A percentile compares a stretch with the other conserved stretches of the same genome.
These are phyloP conservation scores for Paecilomyces fulvus DNA, from an alignment of 2,329 filamentous ascomycete species.

Conservation along the genomic window DNA sequence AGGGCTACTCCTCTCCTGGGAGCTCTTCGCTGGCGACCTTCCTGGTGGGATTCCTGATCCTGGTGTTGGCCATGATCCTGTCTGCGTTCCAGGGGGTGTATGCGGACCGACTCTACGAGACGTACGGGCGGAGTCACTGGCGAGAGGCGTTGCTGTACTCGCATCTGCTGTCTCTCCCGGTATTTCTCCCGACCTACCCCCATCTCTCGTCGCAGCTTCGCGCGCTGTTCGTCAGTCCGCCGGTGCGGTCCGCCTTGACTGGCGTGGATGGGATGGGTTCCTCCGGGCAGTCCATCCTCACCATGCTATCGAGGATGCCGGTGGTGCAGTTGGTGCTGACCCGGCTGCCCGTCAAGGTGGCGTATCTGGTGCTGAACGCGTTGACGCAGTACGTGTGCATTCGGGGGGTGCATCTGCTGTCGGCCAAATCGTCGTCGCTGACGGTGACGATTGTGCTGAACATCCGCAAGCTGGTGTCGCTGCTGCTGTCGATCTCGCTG, in stretches of 20 bases:
- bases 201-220: conserved; percentile 29
- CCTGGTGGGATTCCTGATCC: conserved; percentile 63
- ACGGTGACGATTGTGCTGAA: conserved; percentile 97
- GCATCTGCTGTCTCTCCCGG: conserved; percentile 42
- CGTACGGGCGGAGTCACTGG: conserved; percentile 76
- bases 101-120: conserved; percentile 79
- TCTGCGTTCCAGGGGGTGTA: conserved; percentile 94
- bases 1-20: conserved; percentile 49
- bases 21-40: conserved; percentile 35
- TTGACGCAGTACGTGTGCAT: conserved; percentile 93
- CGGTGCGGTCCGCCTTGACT: conserved; percentile 20
- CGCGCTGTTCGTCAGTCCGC: conserved; percentile 24
- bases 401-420: conserved; percentile 88
- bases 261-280: neutral
- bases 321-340: conserved; percentile 17
- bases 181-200: conserved; percentile 32
- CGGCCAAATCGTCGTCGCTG: conserved; percentile 77
- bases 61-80: conserved; percentile 80
- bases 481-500: conserved; percentile 84
- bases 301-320: conserved; percentile 19
- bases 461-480: conserved; percentile 84
- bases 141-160: conserved; percentile 96
- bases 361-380: conserved; percentile 46
- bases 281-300: conserved; percentile 38
- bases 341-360: conserved; percentile 25